Evolutionary conservation across 192 early-diverging fungal genomes (phyloP).

Genomic region (Allomyces javanicus): DNA sequence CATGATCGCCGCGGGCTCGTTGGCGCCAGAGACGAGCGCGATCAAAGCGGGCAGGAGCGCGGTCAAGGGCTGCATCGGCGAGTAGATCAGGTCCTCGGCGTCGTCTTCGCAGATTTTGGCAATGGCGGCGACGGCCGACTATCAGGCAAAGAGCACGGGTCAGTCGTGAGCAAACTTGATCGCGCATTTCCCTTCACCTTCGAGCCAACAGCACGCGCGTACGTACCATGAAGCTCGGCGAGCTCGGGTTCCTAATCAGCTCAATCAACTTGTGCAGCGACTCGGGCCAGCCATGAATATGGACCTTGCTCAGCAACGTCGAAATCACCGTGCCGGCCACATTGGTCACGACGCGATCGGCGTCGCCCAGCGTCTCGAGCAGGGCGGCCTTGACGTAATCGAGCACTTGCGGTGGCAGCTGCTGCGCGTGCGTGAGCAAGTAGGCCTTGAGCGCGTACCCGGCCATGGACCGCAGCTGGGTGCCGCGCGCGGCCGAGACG

Average conservation of each 20-base stretch:
- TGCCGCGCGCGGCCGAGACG: constrained; percentile 38
- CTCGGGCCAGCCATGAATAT: constrained; percentile 61
- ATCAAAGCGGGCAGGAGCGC: constrained; percentile 83
- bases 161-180: constrained; percentile 1
- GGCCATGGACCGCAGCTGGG: constrained; percentile 53
- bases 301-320: constrained; percentile 50
- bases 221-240: neutral
- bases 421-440: constrained; percentile 31
- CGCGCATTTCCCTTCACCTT: neutral
- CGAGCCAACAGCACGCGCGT: neutral
- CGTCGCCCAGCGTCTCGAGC: constrained; percentile 46
- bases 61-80: constrained; percentile 48
- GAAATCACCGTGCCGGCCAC: constrained; percentile 79
- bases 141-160: neutral
- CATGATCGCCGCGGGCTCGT: constrained; percentile 64
- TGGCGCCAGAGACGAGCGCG: constrained; percentile 49
- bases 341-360: constrained; percentile 45
- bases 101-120: constrained; percentile 95
- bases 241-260: constrained; percentile 19
- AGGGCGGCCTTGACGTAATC: constrained; percentile 43
- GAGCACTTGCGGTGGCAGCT: constrained; percentile 33
- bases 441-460: constrained; percentile 67
- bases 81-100: constrained; percentile 51
- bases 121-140: constrained; percentile 70
- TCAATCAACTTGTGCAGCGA: constrained; percentile 59